These are phyloP conservation scores for Balamuthia mandrillaris DNA, from an alignment of 208 protist species.

Conservation along the genomic window DNA sequence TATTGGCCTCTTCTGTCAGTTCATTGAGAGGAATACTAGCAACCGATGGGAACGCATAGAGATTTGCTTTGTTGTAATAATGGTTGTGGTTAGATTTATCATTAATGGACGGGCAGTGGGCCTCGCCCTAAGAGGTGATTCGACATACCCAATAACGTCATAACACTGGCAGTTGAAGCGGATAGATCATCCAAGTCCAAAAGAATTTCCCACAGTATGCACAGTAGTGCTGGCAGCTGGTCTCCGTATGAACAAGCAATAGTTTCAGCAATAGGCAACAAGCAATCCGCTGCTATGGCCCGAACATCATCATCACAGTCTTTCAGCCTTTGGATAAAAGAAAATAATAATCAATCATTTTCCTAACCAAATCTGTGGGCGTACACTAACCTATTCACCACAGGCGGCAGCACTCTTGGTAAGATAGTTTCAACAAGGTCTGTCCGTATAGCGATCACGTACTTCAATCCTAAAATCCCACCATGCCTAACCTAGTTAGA, in stretches of 20 bases:
- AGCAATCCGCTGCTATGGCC: conserved; percentile 60
- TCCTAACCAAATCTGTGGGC: background rate
- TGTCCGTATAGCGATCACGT: conserved; percentile 61
- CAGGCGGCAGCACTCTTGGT: conserved; percentile 35
- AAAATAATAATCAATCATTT: conserved; percentile 28
- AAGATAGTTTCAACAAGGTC: conserved; percentile 52
- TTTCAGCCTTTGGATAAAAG: conserved; percentile 33
- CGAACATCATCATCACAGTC: conserved; percentile 71
- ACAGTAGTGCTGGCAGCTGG: conserved; percentile 51
- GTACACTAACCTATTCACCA: conserved; percentile 22
- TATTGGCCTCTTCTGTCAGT: background rate
- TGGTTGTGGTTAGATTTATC: background rate
- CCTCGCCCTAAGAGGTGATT: background rate
- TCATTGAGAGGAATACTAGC: background rate
- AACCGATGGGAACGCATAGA: background rate
- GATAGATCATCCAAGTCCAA: conserved; percentile 73
- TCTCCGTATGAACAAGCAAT: background rate
- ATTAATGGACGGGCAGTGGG: background rate
- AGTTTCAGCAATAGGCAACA: conserved; percentile 53
- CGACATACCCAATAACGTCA: conserved; percentile 53
- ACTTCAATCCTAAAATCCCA: conserved; percentile 72
- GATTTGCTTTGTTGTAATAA: background rate
- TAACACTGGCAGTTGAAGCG: conserved; percentile 60
- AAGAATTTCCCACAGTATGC: conserved; percentile 71
- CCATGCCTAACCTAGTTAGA: conserved; percentile 61